Evolutionary conservation across 2,329 filamentous ascomycete species (phyloP), one percentile per base, ranked within the genome.

Genomic region (Aureobasidium sp.): DNA sequence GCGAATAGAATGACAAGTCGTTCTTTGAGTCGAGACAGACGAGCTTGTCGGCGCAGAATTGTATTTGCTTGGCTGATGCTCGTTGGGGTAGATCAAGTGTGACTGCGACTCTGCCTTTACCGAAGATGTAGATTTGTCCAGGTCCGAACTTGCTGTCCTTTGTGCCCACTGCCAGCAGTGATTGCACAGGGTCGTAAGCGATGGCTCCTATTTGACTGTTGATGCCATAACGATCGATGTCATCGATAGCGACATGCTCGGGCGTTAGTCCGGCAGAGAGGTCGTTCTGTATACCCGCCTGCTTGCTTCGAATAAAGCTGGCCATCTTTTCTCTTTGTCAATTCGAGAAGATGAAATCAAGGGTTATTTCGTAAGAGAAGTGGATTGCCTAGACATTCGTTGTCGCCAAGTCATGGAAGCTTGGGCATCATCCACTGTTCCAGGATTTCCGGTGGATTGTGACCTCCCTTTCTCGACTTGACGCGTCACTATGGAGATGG

Each of bases 141-240:
- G 84, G 84, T 62, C 91, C 91, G 70, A 89, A 95, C 69, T 88
- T 86, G 65, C 88, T 90, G 74, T 95, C 88, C 71, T 85, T 89
- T 43, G 94, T 99, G 62, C 91, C 94, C 64, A 97, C 84, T 43
- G 94, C 94, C 55, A 99, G 81, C 61, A 99, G 84, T 29, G 92
- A 96, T 72, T 99, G 94, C 13, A 96, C 82, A 1, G 94, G 92
- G 66, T 97, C 92, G 77, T 95, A 97, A 63, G 91, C 88, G 65
- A 97, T 77, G 65, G 88, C 88, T 68, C 89, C 90, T 68, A 81
- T 79, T 67, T 82, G 82, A 25, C 73, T 76, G 66, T 78, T 79
- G 73, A 96, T 86, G 63, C 92, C 90, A 73, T 88, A 93, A 64
- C 89, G 84, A 55, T 83, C 83, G 68, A 90, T 77, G 74, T 96